Evolutionary conservation across 192 early-diverging fungal genomes (phyloP).

Genomic region (Coemansia sp.): DNA sequence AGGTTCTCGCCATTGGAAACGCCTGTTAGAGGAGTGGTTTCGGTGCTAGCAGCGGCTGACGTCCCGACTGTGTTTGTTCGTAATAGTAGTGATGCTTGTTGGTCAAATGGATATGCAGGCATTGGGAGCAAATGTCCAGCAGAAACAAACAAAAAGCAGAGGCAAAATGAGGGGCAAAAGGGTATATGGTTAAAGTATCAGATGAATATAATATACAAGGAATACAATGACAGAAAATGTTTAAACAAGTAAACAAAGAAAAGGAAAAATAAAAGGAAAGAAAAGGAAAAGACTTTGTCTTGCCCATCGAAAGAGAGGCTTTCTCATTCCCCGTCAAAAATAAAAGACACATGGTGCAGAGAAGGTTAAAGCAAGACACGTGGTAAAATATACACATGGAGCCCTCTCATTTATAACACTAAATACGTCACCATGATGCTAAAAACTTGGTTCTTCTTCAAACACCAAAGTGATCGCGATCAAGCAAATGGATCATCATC

Average conservation of each 20-base stretch:
- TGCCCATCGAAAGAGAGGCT: not conserved
- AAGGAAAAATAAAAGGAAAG: not conserved
- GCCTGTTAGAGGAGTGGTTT: not conserved
- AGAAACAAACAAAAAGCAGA: not conserved
- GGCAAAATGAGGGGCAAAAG: not conserved
- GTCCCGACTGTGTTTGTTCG: conserved; percentile 1
- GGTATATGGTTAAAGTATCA: not conserved
- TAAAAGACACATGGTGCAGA: no score
- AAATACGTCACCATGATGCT: no score
- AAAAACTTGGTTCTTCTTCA: no score
- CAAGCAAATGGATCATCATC: no score
- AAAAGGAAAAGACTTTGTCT: no score
- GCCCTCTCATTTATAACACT: no score
- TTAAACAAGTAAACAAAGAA: not conserved
- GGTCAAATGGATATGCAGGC: conserved; percentile 13
- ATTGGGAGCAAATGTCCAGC: not conserved
- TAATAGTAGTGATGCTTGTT: conserved; percentile 14
- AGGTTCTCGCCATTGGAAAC: not conserved
- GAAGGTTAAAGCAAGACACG: no score
- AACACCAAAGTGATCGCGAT: no score
- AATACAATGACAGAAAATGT: not conserved
- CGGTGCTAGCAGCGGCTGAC: not conserved
- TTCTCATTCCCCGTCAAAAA: not conserved
- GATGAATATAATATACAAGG: not conserved
- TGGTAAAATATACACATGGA: no score